Conservation (phyloP, 371 early-diverging fungal species). For the Actinomortierella ambigua region DNA sequence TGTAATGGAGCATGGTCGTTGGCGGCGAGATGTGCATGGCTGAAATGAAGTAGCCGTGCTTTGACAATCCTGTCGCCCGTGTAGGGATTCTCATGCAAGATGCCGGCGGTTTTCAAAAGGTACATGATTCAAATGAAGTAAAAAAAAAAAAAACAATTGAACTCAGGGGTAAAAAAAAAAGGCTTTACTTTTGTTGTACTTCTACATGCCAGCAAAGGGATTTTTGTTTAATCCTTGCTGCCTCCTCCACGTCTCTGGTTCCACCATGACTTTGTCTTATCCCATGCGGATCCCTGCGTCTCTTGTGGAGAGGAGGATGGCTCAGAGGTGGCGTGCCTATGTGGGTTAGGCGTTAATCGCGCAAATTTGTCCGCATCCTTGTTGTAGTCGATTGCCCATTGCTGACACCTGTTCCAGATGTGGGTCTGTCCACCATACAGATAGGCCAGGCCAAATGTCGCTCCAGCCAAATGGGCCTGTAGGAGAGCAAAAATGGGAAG, state of each 20-base stretch:
- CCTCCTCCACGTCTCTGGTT: too few relatives aligned
- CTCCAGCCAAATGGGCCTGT: conserved; percentile 72
- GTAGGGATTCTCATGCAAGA: conserved; percentile 39
- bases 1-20: too few relatives aligned
- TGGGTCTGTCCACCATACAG: conserved; percentile 53
- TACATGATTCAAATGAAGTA: conserved; percentile 11
- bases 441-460: conserved; percentile 57
- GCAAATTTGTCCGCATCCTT: conserved; percentile 30
- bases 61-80: conserved; percentile 42
- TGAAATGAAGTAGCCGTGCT: conserved; percentile 9
- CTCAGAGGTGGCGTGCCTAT: too few relatives aligned
- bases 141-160: too few relatives aligned
- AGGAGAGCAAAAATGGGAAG: background rate
- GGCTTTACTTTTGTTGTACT: too few relatives aligned
- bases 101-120: conserved; percentile 17
- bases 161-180: too few relatives aligned
- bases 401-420: conserved; percentile 50
- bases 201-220: too few relatives aligned
- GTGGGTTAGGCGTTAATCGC: background rate
- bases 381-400: conserved; percentile 33
- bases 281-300: too few relatives aligned
- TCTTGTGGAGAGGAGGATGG: too few relatives aligned
- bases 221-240: too few relatives aligned
- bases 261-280: too few relatives aligned
- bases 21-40: too few relatives aligned